Conservation (phyloP, 225 moss, liverwort and hornwort species). For the Anthoceros angustus region DNA sequence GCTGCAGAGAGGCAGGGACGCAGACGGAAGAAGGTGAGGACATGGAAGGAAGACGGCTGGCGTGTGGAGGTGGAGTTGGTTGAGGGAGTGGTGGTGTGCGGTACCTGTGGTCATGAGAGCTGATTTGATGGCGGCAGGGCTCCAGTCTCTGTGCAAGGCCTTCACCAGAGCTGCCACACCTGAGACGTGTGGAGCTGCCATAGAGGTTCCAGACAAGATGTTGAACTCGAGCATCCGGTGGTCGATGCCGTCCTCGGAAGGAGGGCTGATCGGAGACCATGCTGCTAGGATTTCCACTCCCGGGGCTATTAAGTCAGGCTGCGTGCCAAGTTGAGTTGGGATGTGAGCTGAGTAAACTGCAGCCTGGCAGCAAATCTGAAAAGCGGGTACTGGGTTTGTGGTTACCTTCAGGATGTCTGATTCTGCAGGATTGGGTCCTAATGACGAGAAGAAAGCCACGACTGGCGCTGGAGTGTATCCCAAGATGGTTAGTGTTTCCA, state of each 20-base stretch:
- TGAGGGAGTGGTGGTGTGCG: background rate
- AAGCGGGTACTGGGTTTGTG: background rate
- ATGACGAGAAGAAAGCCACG: background rate
- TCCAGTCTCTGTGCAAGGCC: background rate
- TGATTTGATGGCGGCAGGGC: background rate
- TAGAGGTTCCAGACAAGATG: background rate
- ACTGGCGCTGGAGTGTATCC: background rate
- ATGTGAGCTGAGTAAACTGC: background rate
- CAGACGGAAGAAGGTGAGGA: background rate
- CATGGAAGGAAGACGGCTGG: background rate
- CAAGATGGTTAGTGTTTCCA: background rate
- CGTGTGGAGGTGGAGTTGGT: background rate
- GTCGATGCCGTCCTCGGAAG: background rate
- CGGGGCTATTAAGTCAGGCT: background rate
- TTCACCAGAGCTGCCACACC: background rate
- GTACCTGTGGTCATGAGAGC: constrained; percentile 3
- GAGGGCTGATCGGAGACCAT: background rate
- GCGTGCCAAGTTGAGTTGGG: background rate
- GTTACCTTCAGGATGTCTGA: background rate
- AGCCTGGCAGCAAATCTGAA: background rate
- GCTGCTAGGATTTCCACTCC: background rate
- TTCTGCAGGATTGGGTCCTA: background rate
- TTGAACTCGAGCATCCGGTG: background rate
- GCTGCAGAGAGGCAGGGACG: background rate
- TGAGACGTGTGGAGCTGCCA: background rate